Base-by-base conservation (phyloP, 805 yeast species). In the Yueomyces sinensis region DNA sequence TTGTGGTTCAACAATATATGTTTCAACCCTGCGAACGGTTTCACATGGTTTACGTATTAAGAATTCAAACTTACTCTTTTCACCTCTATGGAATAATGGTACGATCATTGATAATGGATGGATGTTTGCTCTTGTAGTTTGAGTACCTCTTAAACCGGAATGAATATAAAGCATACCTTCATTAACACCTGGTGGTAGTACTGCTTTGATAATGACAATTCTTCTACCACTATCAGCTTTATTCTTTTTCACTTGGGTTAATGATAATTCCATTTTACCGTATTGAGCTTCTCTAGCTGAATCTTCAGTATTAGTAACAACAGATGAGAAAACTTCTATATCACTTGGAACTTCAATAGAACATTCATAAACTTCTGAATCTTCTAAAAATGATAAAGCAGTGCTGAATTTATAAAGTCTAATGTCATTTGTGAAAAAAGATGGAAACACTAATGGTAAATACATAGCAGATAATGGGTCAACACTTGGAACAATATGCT, bases 1-100 rank as follows among this genome's bases (percentile, higher is more conserved):
- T 54, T 89, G 97, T 2, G 98, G 98, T 43, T 80, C 83, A 36
- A 73, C 67, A 37, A 91, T 70, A 55, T 89, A 91, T 32, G 84
- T 55, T 52, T 89, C 98, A 40, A 76, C 73, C 30, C 66, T 65
- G 47, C 71, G 74, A 20, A 78, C 69, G 39, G 70, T 75, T 14
- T 80, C 76, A 0, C 89, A 74, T 2, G 91, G 84, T 43, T 70
- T 76, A 35, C 83, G 61, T 15, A 74, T 72, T 14, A 82, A 82
- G 54, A 84, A 81, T 40, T 75, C 75, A 33, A 75, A 66, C 11
- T 72, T 68, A 45, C 70, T 75, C 31, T 64, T 55, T 9, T 40
- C 55, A 5, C 95, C 94, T 20, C 61, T 60, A 49, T 86, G 95
- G 33, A 72, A 69, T 33, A 84, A 62, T 13, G 94, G 93, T 18